Evolutionary conservation across 192 early-diverging fungal species (phyloP).

Genomic region (Gonapodya sp.): DNA sequence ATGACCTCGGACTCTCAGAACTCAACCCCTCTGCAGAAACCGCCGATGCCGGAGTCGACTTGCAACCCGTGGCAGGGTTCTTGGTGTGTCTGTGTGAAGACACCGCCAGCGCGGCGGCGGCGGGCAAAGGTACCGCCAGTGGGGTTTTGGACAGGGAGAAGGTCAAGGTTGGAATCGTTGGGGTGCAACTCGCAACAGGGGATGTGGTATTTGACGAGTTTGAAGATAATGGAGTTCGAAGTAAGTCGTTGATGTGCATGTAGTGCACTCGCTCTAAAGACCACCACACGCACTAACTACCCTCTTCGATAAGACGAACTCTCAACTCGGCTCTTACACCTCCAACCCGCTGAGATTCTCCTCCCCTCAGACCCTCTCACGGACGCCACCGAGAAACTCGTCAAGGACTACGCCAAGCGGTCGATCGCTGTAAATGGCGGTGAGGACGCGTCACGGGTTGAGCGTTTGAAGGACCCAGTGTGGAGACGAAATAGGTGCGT

Average conservation of each 20-base stretch:
- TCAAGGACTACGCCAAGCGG: slow-evolving; percentile 15
- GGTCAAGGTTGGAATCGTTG: slow-evolving; percentile 37
- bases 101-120: neutral
- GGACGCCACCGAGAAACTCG: slow-evolving; percentile 43
- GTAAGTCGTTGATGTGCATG: neutral
- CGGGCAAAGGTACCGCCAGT: neutral
- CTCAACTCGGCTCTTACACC: slow-evolving; percentile 56
- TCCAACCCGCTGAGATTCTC: slow-evolving; percentile 57
- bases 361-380: slow-evolving; percentile 39
- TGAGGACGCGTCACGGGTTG: neutral
- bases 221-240: slow-evolving; percentile 31
- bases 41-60: neutral
- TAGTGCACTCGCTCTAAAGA: neutral
- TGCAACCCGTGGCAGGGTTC: neutral
- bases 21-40: neutral
- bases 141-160: slow-evolving; percentile 19
- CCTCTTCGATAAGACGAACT: slow-evolving; percentile 45
- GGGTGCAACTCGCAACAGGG: slow-evolving; percentile 55
- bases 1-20: slow-evolving; percentile 26
- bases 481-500: neutral
- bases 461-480: neutral
- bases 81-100: slow-evolving; percentile 4
- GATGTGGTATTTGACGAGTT: slow-evolving; percentile 65
- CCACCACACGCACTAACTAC: neutral
- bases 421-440: neutral